phyloP scores from a whole-genome alignment of 2,329 filamentous ascomycete species.

The Coniella lustricola region DNA sequence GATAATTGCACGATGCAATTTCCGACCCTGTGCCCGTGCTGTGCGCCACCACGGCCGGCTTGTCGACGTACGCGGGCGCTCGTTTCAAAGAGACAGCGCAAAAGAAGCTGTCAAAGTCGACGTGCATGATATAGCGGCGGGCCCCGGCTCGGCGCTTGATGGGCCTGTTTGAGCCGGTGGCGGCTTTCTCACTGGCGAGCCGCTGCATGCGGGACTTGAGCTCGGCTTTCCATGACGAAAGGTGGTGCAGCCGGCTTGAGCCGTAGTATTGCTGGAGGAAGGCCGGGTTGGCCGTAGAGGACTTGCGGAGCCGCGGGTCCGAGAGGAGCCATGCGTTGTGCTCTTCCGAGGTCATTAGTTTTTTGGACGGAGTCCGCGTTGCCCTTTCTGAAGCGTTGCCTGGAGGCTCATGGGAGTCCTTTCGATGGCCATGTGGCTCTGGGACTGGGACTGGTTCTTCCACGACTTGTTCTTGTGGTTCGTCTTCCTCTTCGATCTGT shows the following conservation, averaged over 20 bases:
- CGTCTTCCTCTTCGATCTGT: too few species aligned
- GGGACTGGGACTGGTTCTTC: too few species aligned
- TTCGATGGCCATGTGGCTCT: too few species aligned
- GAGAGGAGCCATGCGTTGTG: constrained; percentile 81
- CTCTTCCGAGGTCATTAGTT: constrained; percentile 72
- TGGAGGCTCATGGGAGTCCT: too few species aligned
- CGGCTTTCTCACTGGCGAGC: constrained; percentile 62
- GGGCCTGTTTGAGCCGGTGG: constrained; percentile 29
- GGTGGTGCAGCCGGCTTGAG: constrained; percentile 87
- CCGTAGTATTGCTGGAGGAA: constrained; percentile 94
- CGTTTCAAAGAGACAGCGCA: constrained; percentile 82
- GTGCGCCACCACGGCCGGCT: constrained; percentile 85
- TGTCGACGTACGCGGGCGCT: constrained; percentile 65
- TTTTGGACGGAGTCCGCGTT: constrained; percentile 12
- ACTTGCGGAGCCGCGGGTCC: constrained; percentile 79
- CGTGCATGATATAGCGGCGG: constrained; percentile 81
- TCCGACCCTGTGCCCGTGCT: constrained; percentile 80
- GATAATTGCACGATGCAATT: constrained; percentile 96
- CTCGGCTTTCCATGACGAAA: constrained; percentile 95
- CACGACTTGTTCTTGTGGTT: too few species aligned
- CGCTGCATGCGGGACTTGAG: constrained; percentile 83
- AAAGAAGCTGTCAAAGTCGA: constrained; percentile 98
- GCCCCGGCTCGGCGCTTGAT: constrained; percentile 51
- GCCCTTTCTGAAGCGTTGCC: too few species aligned
- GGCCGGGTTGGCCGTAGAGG: constrained; percentile 84